These are phyloP conservation scores for Mucor piriformis DNA, from an alignment of 371 early-diverging fungal species.

Conservation along the genomic window DNA sequence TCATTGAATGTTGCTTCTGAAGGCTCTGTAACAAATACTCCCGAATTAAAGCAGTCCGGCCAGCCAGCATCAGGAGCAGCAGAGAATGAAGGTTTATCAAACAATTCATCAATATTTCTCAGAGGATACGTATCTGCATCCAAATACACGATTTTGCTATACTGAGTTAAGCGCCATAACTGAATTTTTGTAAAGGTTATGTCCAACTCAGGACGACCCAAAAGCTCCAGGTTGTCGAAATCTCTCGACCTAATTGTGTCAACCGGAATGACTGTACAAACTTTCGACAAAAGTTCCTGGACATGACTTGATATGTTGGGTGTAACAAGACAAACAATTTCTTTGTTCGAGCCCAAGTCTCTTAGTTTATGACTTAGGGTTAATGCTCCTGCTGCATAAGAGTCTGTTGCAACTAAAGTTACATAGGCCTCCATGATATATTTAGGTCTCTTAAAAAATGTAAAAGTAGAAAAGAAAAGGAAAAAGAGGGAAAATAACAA, in stretches of 20 bases:
- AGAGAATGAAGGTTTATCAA: conserved; percentile 74
- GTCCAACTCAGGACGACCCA: conserved; percentile 90
- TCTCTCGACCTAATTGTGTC: conserved; percentile 57
- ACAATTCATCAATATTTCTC: conserved; percentile 81
- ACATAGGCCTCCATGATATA: conserved; percentile 63
- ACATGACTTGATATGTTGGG: conserved; percentile 51
- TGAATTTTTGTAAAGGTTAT: conserved; percentile 91
- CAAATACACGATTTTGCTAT: conserved; percentile 76
- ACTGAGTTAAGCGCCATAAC: conserved; percentile 74
- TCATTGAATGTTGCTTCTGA: conserved; percentile 52
- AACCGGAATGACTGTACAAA: conserved; percentile 73
- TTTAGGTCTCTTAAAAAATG: conserved; percentile 1
- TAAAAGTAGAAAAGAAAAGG: conserved; percentile 3
- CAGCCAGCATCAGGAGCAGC: conserved; percentile 89
- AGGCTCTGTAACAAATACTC: conserved; percentile 87
- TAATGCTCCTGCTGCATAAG: conserved; percentile 86
- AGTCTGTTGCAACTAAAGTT: conserved; percentile 76
- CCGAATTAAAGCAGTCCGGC: conserved; percentile 96
- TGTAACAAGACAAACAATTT: conserved; percentile 76
- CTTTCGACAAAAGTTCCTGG: conserved; percentile 46
- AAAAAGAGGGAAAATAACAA: conserved; percentile 2
- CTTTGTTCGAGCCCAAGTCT: conserved; percentile 60
- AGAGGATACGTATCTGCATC: conserved; percentile 90
- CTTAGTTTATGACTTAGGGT: conserved; percentile 81
- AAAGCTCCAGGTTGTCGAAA: conserved; percentile 60